These are phyloP conservation scores for Castanea crenata DNA, from an alignment of 306 rosid genomes.

Conservation along the genomic window DNA sequence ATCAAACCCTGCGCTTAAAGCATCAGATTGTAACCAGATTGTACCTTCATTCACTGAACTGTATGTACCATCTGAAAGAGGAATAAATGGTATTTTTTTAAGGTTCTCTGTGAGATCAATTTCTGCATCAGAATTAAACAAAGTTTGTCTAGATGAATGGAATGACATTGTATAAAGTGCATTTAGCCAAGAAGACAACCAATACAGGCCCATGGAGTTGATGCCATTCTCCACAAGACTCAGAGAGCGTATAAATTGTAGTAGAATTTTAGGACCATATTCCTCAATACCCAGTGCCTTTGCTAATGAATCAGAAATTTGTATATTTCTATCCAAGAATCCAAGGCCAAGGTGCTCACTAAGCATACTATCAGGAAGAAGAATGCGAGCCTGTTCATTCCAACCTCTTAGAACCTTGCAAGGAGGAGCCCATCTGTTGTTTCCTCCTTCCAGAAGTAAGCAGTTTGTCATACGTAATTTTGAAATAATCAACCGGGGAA, in stretches of 20 bases:
- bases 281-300: slow-evolving; percentile 80
- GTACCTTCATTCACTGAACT: slow-evolving; percentile 70
- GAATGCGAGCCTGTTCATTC: slow-evolving; percentile 62
- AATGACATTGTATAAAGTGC: slow-evolving; percentile 47
- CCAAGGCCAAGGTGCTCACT: slow-evolving; percentile 78
- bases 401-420: slow-evolving; percentile 90
- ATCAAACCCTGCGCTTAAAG: slow-evolving; percentile 41
- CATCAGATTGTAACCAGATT: slow-evolving; percentile 76
- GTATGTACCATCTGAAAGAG: slow-evolving; percentile 89
- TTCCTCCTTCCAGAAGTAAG: slow-evolving; percentile 72
- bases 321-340: slow-evolving; percentile 62
- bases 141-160: slow-evolving; percentile 41
- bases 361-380: slow-evolving; percentile 70
- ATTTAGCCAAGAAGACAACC: slow-evolving; percentile 75
- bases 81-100: slow-evolving; percentile 56
- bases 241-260: slow-evolving; percentile 54
- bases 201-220: slow-evolving; percentile 55
- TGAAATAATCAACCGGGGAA: slow-evolving; percentile 74
- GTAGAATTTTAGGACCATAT: slow-evolving; percentile 73
- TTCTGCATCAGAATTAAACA: slow-evolving; percentile 38
- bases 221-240: slow-evolving; percentile 44
- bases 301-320: slow-evolving; percentile 63
- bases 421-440: slow-evolving; percentile 73
- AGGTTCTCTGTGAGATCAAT: slow-evolving; percentile 48
- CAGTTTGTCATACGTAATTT: slow-evolving; percentile 71